Base-by-base conservation (phyloP, 345 rosid genomes). In the Aquilaria malaccensis region DNA sequence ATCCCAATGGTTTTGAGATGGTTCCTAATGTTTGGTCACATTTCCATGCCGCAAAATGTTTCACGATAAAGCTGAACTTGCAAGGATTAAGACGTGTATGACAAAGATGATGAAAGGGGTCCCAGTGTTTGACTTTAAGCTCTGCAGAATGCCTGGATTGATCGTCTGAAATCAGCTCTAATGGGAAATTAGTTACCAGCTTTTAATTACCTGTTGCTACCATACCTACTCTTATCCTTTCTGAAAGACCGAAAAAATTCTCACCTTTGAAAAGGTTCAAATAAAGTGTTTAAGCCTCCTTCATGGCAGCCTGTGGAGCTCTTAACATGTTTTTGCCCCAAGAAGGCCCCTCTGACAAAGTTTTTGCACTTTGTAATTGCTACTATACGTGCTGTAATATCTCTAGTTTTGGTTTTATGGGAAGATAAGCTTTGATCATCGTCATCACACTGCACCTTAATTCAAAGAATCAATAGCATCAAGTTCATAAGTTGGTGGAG, bases 191-290 rank as follows among this genome's bases (percentile, higher is more conserved):
- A 4, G 5, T 22, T 37, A 37, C 7, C 43, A 22, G 22, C 22
- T 22, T 22, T 22, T 22, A 22, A 22, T 22, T 22, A 37, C 43
- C 7, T 37, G 7, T 37, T 37, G 7, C 7, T 37, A 37, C 22
- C 22, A 22, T 22, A 22, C 7, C 43, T 37, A 37, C 13, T 29
- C 31, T 53, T 54, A 14, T 54, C 32, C 15, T 54, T 1, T n/a
- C 60, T 33, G 69, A 46, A 10, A 43, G 13, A 59, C 30, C 29
- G 6, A 55, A 30, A 13, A 11, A 46, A 13, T 29, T 15, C 9
- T 66, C 55, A 11, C 55, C 30, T 52, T 52, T 51, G 12, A 11
- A 33, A 63, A 62, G 68, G 68, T 72, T 72, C 72, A 58, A 13
- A 51, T 71, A 37, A 66, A 57, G 10, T 45, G 2, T 10, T 54